phyloP scores from a whole-genome alignment of 2,329 filamentous ascomycete species.

The Pyrenochaeta sp. region DNA sequence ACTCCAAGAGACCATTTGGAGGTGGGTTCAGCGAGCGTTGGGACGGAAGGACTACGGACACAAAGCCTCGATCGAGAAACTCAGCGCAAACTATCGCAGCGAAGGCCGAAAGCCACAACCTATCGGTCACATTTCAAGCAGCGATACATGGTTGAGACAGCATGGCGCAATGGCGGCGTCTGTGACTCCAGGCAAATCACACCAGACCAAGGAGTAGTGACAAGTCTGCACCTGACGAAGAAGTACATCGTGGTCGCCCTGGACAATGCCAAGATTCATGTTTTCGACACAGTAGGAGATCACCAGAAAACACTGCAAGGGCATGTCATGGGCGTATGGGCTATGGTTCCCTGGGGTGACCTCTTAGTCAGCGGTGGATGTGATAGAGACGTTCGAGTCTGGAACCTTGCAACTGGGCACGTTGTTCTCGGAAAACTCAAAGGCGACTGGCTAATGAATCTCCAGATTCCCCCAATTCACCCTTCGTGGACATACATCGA shows the following conservation, averaged over 20 bases:
- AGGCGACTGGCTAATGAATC: conserved; percentile 20
- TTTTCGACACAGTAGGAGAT: conserved; percentile 91
- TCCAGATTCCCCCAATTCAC: conserved; percentile 56
- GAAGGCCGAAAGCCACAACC: conserved; percentile 72
- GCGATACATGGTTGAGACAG: conserved; percentile 93
- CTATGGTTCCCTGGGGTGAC: conserved; percentile 98
- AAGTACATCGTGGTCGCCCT: conserved; percentile 98
- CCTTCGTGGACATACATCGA: conserved; percentile 93
- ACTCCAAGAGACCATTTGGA: conserved; percentile 36
- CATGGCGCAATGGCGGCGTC: conserved; percentile 91
- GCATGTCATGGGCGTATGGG: conserved; percentile 99
- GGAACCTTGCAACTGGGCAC: conserved; percentile 93
- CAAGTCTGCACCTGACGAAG: conserved; percentile 88
- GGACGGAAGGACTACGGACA: conserved; percentile 56
- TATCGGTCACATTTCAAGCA: conserved; percentile 99
- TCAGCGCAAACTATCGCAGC: conserved; percentile 40
- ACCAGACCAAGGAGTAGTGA: conserved; percentile 95
- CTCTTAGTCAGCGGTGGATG: conserved; percentile 94
- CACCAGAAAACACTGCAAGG: conserved; percentile 89
- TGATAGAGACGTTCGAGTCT: conserved; percentile 94
- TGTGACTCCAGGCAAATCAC: conserved; percentile 88
- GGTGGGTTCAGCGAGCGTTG: conserved; percentile 50
- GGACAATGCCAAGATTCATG: conserved; percentile 98
- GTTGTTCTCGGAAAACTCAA: conserved; percentile 32
- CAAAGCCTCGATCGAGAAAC: conserved; percentile 65